Percentiles rank a stretch among this genome's conserved stretches.
These are phyloP conservation scores for Mollisiaceae sp. DNA, from an alignment of 2,329 filamentous ascomycete genomes.

Conservation along the genomic window DNA sequence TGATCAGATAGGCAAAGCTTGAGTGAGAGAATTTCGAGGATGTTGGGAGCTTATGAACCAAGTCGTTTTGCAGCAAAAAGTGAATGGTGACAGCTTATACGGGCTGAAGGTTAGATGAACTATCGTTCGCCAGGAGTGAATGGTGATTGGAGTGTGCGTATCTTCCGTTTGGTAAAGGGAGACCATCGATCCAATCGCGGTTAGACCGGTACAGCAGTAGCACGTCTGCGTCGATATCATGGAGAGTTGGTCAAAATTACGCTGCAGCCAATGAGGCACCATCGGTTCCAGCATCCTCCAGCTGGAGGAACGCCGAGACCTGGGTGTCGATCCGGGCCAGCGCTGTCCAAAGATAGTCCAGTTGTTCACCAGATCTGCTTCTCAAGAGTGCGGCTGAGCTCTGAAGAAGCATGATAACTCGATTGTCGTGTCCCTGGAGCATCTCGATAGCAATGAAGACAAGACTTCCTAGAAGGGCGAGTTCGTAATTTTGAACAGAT, in stretches of 20 bases:
- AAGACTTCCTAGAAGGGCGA: conserved; percentile 14
- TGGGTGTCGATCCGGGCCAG: neutral
- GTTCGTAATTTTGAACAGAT: conserved; percentile 4
- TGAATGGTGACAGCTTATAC: no score
- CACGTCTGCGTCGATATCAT: neutral
- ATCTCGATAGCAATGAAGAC: conserved; percentile 18
- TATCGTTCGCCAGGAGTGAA: no score
- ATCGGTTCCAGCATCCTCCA: neutral
- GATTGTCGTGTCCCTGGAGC: conserved; percentile 7
- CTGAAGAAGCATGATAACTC: conserved; percentile 1
- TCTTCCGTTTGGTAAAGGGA: no score
- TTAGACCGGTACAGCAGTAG: neutral
- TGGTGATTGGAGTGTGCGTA: no score
- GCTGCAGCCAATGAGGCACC: neutral
- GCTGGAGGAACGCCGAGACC: neutral
- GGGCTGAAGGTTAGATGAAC: no score
- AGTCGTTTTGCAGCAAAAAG: no score
- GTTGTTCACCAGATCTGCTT: neutral
- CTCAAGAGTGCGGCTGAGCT: neutral
- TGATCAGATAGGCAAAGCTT: neutral
- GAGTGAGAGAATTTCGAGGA: neutral
- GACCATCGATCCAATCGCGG: no score
- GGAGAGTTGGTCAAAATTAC: neutral
- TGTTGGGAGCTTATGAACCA: neutral
- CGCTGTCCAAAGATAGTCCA: neutral